Evolutionary conservation across 1,139 yeast species (phyloP).

Genomic region (Scheffersomyces parashehatae): DNA sequence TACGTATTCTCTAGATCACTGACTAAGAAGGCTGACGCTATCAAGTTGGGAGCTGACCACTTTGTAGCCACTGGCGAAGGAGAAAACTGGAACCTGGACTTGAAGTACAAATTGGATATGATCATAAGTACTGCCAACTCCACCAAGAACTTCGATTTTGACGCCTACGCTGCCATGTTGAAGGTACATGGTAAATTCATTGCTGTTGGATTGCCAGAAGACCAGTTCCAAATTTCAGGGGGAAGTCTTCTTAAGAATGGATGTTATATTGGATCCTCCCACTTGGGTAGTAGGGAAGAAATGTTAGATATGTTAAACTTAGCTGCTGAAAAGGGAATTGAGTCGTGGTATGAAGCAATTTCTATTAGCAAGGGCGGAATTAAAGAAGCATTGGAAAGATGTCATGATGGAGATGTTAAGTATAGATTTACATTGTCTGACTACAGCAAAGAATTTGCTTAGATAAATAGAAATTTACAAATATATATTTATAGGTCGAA

Average conservation of each 20-base stretch:
- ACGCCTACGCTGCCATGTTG: constrained; percentile 21
- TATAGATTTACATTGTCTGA: constrained; percentile 66
- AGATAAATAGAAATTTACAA: background rate
- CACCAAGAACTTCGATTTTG: constrained; percentile 23
- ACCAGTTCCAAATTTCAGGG: constrained; percentile 42
- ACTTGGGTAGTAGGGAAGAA: constrained; percentile 54
- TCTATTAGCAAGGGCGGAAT: constrained; percentile 54
- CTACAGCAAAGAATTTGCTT: constrained; percentile 44
- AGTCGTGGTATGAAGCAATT: constrained; percentile 61
- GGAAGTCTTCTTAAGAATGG: constrained; percentile 48
- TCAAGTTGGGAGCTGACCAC: constrained; percentile 52
- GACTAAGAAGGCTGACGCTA: constrained; percentile 51
- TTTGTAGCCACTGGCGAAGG: constrained; percentile 51
- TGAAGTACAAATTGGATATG: constrained; percentile 41
- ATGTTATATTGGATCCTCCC: constrained; percentile 42
- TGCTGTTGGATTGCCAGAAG: constrained; percentile 28
- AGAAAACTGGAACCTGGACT: constrained; percentile 34
- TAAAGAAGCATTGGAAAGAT: constrained; percentile 50
- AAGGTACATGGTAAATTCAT: constrained; percentile 26
- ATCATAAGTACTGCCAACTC: constrained; percentile 54
- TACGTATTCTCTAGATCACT: constrained; percentile 53
- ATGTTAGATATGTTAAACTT: constrained; percentile 55
- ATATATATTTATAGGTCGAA: too few relatives aligned
- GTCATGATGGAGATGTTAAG: constrained; percentile 56
- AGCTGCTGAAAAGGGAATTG: constrained; percentile 51